Base-by-base conservation (phyloP, 805 yeast species). In the Debaryomyces maramus region DNA sequence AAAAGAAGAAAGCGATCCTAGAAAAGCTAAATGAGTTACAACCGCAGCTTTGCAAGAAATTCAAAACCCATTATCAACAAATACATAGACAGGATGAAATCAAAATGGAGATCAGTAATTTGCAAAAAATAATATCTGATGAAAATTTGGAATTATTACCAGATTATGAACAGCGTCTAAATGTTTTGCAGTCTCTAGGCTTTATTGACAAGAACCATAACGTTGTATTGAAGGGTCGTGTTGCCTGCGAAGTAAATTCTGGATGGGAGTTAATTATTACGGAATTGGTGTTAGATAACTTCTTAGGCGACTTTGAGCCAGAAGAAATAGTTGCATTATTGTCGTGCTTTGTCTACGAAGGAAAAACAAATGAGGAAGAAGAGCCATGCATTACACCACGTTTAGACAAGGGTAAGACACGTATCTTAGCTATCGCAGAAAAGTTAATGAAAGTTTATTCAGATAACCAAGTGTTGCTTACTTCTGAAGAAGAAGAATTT, bases 311-410 rank as follows among this genome's bases (percentile, higher is more conserved):
- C 42, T 90, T 86, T 57, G 95, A 90, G 47, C 89, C 97, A 0
- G 97, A 89, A 55, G 99, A 93, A 61, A 89, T 93, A 46, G 97
- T 90, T n/a, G 98, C 98, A 0, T 69, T 93, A 35, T 64, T 93
- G 22, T 88, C 97, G 0, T 88, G 86, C 26, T 93, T 93, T 66
- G 96, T 93, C 1, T 93, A 87, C 56, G 97, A 93, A 55, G 98
- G 97, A 1, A 73, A 79, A 13, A 72, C 77, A 16, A 80, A 77
- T 26, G 75, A 78, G 18, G 80, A 77, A 27, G 95, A 83, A 43
- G 82, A 79, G 6, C 79, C 77, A 1, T 64, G 67, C n/a, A 60
- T 75, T 4, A 85, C 96, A 0, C 96, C 97, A 17, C 72, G 95
- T 36, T 72, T 93, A 37, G 93, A 86, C 38, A 75, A 70, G 45